A percentile compares a stretch with the other conserved stretches of the same genome.
Evolutionary conservation across 2,329 filamentous ascomycete genomes (phyloP).

Genomic region (Thielaviopsis euricoi): DNA sequence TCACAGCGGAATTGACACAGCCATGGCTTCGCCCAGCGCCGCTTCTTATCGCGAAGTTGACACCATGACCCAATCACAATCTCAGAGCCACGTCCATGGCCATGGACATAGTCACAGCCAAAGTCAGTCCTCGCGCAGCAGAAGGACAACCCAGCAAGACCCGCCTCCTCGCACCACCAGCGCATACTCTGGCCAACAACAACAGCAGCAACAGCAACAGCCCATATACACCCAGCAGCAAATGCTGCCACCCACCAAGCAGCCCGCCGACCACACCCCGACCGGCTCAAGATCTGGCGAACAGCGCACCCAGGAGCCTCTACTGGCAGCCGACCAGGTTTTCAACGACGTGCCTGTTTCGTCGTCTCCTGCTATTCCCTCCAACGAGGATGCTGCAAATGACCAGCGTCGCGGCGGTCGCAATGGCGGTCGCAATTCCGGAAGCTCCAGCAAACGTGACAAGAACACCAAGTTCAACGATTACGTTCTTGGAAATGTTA

Average conservation of each 20-base stretch:
- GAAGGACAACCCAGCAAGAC: slow-evolving; percentile 17
- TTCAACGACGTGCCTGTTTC: slow-evolving; percentile 25
- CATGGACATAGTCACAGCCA: slow-evolving; percentile 14
- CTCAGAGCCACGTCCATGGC: not conserved
- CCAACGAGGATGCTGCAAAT: slow-evolving; percentile 25
- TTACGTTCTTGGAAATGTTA: slow-evolving; percentile 87
- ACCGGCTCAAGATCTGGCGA: slow-evolving; percentile 15
- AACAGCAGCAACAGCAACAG: not conserved
- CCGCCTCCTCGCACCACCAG: slow-evolving; percentile 23
- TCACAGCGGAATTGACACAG: slow-evolving; percentile 17
- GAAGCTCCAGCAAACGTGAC: slow-evolving; percentile 25
- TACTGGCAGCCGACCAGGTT: slow-evolving; percentile 8
- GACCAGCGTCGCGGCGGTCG: slow-evolving; percentile 8
- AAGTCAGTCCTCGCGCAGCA: slow-evolving; percentile 22
- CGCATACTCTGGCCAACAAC: slow-evolving; percentile 5
- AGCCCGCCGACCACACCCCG: not conserved
- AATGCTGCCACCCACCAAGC: not conserved
- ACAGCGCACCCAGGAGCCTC: slow-evolving; percentile 4
- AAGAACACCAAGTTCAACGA: slow-evolving; percentile 85
- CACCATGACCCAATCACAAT: slow-evolving; percentile 2
- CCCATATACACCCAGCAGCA: slow-evolving; percentile 1
- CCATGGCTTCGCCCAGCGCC: slow-evolving; percentile 6
- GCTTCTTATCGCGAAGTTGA: slow-evolving; percentile 6
- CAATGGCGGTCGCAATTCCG: slow-evolving; percentile 4
- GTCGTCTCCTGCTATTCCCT: slow-evolving; percentile 28